A percentile compares a stretch with the other conserved stretches of the same genome.
These are phyloP conservation scores for Penicillium sp. DNA, from an alignment of 2,329 filamentous ascomycete species.

Conservation along the genomic window DNA sequence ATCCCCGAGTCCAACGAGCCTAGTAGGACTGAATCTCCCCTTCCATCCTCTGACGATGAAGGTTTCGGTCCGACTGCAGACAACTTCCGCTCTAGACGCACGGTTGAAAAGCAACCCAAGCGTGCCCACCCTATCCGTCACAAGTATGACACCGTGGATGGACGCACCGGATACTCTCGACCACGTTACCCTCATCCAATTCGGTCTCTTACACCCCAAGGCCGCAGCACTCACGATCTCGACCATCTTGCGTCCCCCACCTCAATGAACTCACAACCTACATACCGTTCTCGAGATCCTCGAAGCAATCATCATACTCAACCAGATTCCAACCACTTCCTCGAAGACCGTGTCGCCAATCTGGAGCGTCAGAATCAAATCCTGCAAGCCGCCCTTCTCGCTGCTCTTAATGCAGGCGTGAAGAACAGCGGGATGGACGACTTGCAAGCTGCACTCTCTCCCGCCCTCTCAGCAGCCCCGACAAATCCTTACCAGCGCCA, in stretches of 20 bases:
- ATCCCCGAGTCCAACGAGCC: conserved; percentile 20
- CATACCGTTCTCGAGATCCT: conserved; percentile 25
- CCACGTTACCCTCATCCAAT: conserved; percentile 15
- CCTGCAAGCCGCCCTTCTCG: conserved; percentile 47
- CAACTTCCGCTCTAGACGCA: conserved; percentile 11
- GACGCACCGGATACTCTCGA: conserved; percentile 12
- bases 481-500: conserved; percentile 22
- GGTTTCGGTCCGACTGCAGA: conserved; percentile 26
- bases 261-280: conserved; percentile 28
- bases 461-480: conserved; percentile 24
- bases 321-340: conserved; percentile 22
- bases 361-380: conserved; percentile 49
- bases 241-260: conserved; percentile 30
- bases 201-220: conserved; percentile 30
- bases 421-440: conserved; percentile 34
- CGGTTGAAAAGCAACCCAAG: conserved; percentile 17
- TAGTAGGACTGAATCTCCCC: conserved; percentile 34
- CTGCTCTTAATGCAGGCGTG: conserved; percentile 43
- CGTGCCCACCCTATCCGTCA: conserved; percentile 12
- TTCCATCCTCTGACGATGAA: conserved; percentile 49
- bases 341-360: conserved; percentile 44
- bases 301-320: conserved; percentile 21
- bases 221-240: conserved; percentile 18
- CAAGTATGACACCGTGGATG: conserved; percentile 16
- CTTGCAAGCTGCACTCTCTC: conserved; percentile 27